Base-by-base conservation (phyloP, 169 alveolate genomes). In the Ichthyophthirius multifiliis region DNA sequence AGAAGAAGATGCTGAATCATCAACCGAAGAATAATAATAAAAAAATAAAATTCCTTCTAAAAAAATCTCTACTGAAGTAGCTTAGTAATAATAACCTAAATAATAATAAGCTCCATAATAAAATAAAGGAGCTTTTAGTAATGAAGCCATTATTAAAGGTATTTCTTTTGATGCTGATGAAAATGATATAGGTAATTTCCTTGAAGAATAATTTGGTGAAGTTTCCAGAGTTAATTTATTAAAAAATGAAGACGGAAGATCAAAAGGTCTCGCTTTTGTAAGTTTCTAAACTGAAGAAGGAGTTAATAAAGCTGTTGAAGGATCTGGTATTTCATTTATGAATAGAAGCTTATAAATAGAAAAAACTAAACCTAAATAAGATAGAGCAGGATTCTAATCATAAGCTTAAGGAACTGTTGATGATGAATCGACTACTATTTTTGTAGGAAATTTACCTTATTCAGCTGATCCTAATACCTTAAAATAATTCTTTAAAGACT, bases 361-460 rank as follows among this genome's bases (percentile, higher is more conserved):
- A n/a, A 67, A 80, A 46, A 34, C 86, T 0, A 80, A 80, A 31
- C 75, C 78, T 6, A 80, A 65, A 39, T 41, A 44, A 16, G 13
- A 80, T 27, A 73, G 67, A 71, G 31, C 43, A 18, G 16, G 27
- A 18, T 18, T 18, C 74, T 16, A 27, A 63, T 63, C n/a, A 75
- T 30, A 37, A 75, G 76, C 65, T 45, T 47, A 47, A 27, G 20
- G 16, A 20, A 9, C 44, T 62, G 16, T 30, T 16, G 43, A 45
- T 31, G 86, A 65, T 23, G 86, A 67, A 1, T 44, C 81, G 46
- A 67, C 76, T 64, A 84, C 89, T 12, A 76, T 83, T 44, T 88
- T 88, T 75, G 82, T 88, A 16, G 93, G 93, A 41, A 88, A 88
- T 76, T 43, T 88, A 31, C 76, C 89, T 82, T 88, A 76, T 64